Evolutionary conservation across 257 asterid species (phyloP), one percentile per base, ranked within the genome.

Genomic region (Solanum pimpinellifolium): DNA sequence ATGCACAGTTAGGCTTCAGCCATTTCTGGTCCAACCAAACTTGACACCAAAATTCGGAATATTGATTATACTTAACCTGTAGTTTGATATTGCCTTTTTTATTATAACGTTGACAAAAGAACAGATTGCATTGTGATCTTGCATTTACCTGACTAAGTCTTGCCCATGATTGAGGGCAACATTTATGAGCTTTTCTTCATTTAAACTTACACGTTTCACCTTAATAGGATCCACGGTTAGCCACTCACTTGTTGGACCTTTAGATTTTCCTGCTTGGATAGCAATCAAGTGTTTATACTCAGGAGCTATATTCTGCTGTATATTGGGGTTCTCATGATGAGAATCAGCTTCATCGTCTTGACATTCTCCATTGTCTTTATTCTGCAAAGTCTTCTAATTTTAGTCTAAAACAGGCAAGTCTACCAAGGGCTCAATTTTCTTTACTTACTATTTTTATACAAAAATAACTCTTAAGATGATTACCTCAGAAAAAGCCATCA

Each of bases 181-280:
- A 9, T 92, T 93, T 87, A 88, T 95, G 47, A 96, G 95, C 94
- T 94, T 94, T 84, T 96, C 96, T 89, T 96, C 98, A 65, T 91
- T 92, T 92, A 96, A 90, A 91, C 98, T 96, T 81, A 96, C 92
- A 3, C 98, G 93, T 72, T 92, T 93, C 60, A 90, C 98, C 69
- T 90, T 91, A 68, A 87, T 44, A 2, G 94, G 90, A 33, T 87
- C 88, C 33, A 86, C 87, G 46, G 86, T 91, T 20, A 96, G 89
- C 96, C 98, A 96, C 12, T 83, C 93, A 66, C 93, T 91, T 68
- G 90, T 88, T 47, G 93, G 94, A 1, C 95, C 96, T 89, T 91
- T 96, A 90, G 95, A 88, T 89, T 94, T 96, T 88, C 91, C 90
- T 9, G 93, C 92, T 3, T 91, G 92, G 83, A 96, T 93, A 7